These are phyloP conservation scores for Santalum album DNA, from an alignment of 164 flowering plant genomes.

Conservation along the genomic window DNA sequence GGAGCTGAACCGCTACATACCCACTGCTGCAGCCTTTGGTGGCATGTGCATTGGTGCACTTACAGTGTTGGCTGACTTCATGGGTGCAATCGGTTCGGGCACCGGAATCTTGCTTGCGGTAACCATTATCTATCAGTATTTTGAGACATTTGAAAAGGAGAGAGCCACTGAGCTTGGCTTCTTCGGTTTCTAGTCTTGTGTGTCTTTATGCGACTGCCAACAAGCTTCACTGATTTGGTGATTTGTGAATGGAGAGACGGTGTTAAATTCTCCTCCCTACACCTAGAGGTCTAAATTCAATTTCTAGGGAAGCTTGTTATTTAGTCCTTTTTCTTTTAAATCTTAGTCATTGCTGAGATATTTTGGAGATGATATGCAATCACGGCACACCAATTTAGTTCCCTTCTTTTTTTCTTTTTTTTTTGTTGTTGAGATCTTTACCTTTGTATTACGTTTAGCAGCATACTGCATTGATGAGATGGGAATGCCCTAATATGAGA, in stretches of 20 bases:
- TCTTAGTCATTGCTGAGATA: too few relatives aligned
- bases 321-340: not conserved
- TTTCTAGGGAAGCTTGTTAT: not conserved
- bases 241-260: slow-evolving; percentile 3
- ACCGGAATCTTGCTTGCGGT: slow-evolving; percentile 68
- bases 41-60: slow-evolving; percentile 74
- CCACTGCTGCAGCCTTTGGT: slow-evolving; percentile 73
- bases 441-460: too few relatives aligned
- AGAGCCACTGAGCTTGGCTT: slow-evolving; percentile 63
- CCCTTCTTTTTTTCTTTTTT: too few relatives aligned
- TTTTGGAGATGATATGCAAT: too few relatives aligned
- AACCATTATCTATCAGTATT: slow-evolving; percentile 64
- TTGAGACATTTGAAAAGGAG: slow-evolving; percentile 73
- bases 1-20: slow-evolving; percentile 67
- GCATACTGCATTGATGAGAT: too few relatives aligned
- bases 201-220: not conserved
- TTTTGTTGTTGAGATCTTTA: too few relatives aligned
- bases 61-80: slow-evolving; percentile 67
- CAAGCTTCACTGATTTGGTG: slow-evolving; percentile 13
- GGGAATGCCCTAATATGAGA: too few relatives aligned
- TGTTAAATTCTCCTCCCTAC: not conserved
- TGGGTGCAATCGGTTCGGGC: slow-evolving; percentile 82
- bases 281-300: not conserved
- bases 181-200: slow-evolving; percentile 38
- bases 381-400: too few relatives aligned